phyloP scores from a whole-genome alignment of 2,329 filamentous ascomycete genomes.

The Exophiala viscosa region DNA sequence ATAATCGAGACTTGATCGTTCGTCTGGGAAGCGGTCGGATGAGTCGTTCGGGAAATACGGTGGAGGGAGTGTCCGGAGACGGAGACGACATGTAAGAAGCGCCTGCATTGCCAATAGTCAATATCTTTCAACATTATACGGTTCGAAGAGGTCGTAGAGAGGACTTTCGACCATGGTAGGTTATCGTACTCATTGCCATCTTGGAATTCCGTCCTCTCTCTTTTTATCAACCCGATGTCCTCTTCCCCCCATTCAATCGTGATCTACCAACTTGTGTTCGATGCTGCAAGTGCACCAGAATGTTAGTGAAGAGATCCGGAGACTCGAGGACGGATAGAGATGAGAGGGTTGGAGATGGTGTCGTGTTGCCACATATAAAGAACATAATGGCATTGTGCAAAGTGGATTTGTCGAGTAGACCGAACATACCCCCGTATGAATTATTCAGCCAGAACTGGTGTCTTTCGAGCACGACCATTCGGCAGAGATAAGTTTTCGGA shows the following conservation, averaged over 20 bases:
- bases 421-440: conserved; percentile 19
- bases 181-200: conserved; percentile 25
- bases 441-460: conserved; percentile 21
- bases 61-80: conserved; percentile 67
- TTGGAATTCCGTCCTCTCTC: not conserved
- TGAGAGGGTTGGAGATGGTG: not conserved
- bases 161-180: not conserved
- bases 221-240: too few species aligned
- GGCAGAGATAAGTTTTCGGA: not conserved
- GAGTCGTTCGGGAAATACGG: conserved; percentile 80
- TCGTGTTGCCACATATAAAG: not conserved
- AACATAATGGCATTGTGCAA: conserved; percentile 1
- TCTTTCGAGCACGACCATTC: conserved; percentile 1
- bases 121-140: not conserved
- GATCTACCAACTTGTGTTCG: not conserved
- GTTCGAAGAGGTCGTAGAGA: not conserved
- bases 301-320: not conserved
- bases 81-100: conserved; percentile 49
- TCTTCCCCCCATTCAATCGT: not conserved
- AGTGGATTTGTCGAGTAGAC: conserved; percentile 4
- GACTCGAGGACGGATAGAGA: not conserved
- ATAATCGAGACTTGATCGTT: conserved; percentile 79
- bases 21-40: conserved; percentile 91
- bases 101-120: conserved; percentile 34
- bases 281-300: too few species aligned